Evolutionary conservation across 177 flowering plant species (phyloP).

Genomic region (Vitis hybrid): DNA sequence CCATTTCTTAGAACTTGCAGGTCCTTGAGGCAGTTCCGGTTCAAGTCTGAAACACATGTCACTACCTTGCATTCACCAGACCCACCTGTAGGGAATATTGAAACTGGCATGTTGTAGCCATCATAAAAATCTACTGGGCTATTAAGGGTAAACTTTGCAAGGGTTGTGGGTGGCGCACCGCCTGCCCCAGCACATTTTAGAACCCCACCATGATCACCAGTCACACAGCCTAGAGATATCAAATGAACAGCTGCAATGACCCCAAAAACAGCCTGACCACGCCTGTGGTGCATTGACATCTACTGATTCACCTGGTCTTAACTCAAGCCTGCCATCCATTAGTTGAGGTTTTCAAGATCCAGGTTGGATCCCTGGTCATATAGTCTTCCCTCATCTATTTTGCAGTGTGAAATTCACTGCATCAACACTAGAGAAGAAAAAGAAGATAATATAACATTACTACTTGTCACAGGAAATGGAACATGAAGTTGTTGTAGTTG

Average conservation of each 20-base stretch:
- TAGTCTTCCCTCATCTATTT: slow-evolving; percentile 19
- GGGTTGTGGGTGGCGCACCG: slow-evolving; percentile 33
- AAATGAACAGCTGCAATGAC: slow-evolving; percentile 18
- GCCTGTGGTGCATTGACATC: slow-evolving; percentile 8
- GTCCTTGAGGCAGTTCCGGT: slow-evolving; percentile 20
- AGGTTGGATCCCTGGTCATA: slow-evolving; percentile 32
- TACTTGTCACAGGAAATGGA: not conserved
- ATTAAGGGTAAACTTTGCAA: slow-evolving; percentile 32
- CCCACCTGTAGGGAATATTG: slow-evolving; percentile 25
- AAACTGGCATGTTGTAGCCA: slow-evolving; percentile 34
- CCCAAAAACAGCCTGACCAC: slow-evolving; percentile 41
- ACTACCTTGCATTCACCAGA: slow-evolving; percentile 19
- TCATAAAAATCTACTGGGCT: slow-evolving; percentile 32
- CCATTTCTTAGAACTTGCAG: slow-evolving; percentile 22
- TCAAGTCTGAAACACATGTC: slow-evolving; percentile 27
- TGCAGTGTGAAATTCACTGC: slow-evolving; percentile 22
- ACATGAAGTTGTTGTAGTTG: not conserved
- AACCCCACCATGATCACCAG: slow-evolving; percentile 34
- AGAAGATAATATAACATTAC: not conserved
- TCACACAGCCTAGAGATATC: slow-evolving; percentile 22
- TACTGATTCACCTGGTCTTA: slow-evolving; percentile 13
- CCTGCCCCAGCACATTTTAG: slow-evolving; percentile 26
- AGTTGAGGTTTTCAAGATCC: slow-evolving; percentile 23
- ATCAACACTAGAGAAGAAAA: slow-evolving; percentile 13
- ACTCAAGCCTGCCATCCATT: slow-evolving; percentile 19